Base-by-base conservation (phyloP, 345 rosid genomes). In the Murraya koenigii region DNA sequence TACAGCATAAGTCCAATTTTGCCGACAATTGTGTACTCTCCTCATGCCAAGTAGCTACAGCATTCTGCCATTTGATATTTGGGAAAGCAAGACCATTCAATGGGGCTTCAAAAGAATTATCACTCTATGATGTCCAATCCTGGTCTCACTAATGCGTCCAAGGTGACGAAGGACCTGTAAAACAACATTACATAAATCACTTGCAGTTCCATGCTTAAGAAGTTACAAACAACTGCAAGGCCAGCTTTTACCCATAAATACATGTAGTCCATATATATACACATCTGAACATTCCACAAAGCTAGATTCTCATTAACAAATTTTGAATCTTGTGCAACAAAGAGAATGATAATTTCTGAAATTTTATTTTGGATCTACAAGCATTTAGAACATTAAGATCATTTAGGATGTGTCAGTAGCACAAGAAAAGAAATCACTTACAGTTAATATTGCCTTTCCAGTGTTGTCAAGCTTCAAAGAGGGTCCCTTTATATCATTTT, bases 81-180 rank as follows among this genome's bases (percentile, higher is more conserved):
- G 39, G 36, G 36, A 14, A 52, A 69, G 44, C 19, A 26, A 63
- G 76, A 60, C 58, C 41, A 66, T 60, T 87, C 84, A 89, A n/a
- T 81, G 85, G 59, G 92, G 94, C 86, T 92, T 95, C 85, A 79
- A 75, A 23, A 94, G 89, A 72, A 91, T 90, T 75, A 91, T 77
- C 62, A 95, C 92, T 3, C 97, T 92, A 75, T 90, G 83, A 82
- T 89, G 95, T 65, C 94, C 95, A 30, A 88, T 87, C 54, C 98
- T 85, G 22, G 89, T 87, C 87, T 93, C 97, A 81, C 86, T 88
- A 79, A 92, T 84, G 71, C 94, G 95, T 71, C 97, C 95, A 75
- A 95, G 97, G 85, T 95, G 98, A 71, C 97, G 94, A 75, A 95
- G 93, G 77, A 95, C 91, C 97, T 95, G 81, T 71, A 28, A 56